Conservation (phyloP, 805 yeast genomes). For the Candida michaelii region DNA sequence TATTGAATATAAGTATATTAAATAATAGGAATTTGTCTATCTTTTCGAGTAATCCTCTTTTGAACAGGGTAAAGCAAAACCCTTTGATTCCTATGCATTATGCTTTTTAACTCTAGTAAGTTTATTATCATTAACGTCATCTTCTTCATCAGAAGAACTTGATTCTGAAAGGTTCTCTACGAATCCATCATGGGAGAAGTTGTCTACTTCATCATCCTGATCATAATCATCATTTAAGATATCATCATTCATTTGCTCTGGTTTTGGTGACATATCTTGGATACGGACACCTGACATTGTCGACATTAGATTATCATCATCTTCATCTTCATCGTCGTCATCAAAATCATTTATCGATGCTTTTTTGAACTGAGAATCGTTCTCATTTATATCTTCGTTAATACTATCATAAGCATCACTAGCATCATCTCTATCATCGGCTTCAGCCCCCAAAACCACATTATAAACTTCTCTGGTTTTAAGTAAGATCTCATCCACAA, state of each 20-base stretch:
- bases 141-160: conserved; percentile 32
- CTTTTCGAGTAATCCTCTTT: no score
- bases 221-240: conserved; percentile 28
- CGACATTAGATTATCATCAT: conserved; percentile 21
- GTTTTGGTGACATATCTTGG: conserved; percentile 36
- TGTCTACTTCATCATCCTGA: conserved; percentile 23
- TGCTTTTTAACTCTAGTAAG: conserved; percentile 45
- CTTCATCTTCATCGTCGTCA: conserved; percentile 17
- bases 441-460: conserved; percentile 52
- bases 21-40: background rate
- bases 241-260: conserved; percentile 19
- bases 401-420: conserved; percentile 1
- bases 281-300: conserved; percentile 20
- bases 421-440: conserved; percentile 25
- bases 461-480: conserved; percentile 57
- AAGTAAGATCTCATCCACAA: conserved; percentile 47
- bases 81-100: conserved; percentile 17
- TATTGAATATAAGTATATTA: conserved; percentile 5
- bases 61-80: no score
- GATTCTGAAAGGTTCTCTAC: conserved; percentile 45
- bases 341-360: conserved; percentile 1
- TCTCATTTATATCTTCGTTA: background rate
- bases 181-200: conserved; percentile 31
- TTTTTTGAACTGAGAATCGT: background rate
- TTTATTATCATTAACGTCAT: conserved; percentile 28